phyloP scores from a whole-genome alignment of 2,329 filamentous ascomycete species.

The Pyrenophora graminea region DNA sequence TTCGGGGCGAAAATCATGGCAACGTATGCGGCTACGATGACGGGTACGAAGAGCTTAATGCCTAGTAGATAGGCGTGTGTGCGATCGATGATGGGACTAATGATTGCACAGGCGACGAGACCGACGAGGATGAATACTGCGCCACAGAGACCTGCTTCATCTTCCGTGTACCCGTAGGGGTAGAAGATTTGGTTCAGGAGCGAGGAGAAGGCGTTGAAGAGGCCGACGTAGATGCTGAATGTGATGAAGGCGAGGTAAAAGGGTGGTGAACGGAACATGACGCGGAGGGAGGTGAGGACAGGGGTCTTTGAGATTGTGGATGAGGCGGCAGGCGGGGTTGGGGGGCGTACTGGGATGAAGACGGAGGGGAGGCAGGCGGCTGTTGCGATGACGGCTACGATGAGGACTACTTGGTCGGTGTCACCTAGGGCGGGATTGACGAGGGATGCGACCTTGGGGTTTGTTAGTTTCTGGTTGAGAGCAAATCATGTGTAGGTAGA shows the following conservation, averaged over 20 bases:
- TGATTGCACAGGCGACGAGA: constrained; percentile 74
- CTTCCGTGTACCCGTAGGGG: constrained; percentile 83
- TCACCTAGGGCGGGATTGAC: constrained; percentile 78
- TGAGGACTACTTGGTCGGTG: constrained; percentile 82
- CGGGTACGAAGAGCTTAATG: constrained; percentile 74
- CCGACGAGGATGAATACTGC: constrained; percentile 89
- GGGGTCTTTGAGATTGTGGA: constrained; percentile 60
- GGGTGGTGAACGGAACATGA: constrained; percentile 61
- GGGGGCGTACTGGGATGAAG: constrained; percentile 76
- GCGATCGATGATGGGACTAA: constrained; percentile 80
- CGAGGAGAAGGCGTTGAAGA: constrained; percentile 91
- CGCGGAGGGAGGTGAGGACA: constrained; percentile 57
- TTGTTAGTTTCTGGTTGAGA: constrained; percentile 5
- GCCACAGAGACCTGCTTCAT: constrained; percentile 85
- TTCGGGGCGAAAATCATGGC: constrained; percentile 79
- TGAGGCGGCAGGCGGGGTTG: constrained; percentile 75
- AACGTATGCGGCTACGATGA: constrained; percentile 75
- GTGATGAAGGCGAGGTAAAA: constrained; percentile 81
- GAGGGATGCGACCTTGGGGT: constrained; percentile 67
- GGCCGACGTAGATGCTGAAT: constrained; percentile 83
- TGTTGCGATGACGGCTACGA: constrained; percentile 79
- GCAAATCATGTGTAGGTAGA: not conserved
- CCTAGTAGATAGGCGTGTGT: constrained; percentile 77
- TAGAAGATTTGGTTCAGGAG: constrained; percentile 87
- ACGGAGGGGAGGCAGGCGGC: constrained; percentile 73